Evolutionary conservation across 176 grass and related monocot species (phyloP), one percentile per base, ranked within the genome.

Genomic region (Lolium perenne): DNA sequence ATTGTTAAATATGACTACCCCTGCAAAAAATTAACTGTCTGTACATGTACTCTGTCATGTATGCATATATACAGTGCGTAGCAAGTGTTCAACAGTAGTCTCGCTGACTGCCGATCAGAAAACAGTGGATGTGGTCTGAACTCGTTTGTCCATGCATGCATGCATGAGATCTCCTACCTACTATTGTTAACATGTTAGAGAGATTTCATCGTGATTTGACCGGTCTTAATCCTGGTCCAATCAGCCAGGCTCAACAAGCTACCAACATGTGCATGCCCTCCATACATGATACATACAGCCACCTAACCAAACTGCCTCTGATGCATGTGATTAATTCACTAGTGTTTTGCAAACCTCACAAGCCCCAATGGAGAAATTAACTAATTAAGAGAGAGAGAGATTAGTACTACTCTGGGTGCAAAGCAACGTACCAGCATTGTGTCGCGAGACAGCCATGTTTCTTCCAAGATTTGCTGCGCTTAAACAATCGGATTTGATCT

Each of bases 341-440:
- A 35, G 32, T 35, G 32, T 14, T 51, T 14, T 51, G 49, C 35
- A 77, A 18, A 35, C 71, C 65, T 71, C 82, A 61, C n/a, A 32
- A 83, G 71, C 38, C 78, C 84, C 89, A n/a, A 79, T 55, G 43
- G 47, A 49, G 82, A 45, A 70, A 16, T 29, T 75, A 51, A 51
- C 13, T 26, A 16, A 13, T 63, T 8, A n/a, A 57, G 54, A 18
- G 32, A 17, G 20, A 29, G 32, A 35, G 32, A 49, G 21, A 23
- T 74, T 48, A 74, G 71, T 5, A 11, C 38, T 72, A 46, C 38
- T 17, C 72, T 15, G 72, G 72, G 72, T 32, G 23, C 72, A 75
- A 47, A 75, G 72, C 72, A 75, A 75, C 22, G 22, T 53, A 74
- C 21, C 22, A 7, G 70, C 45, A 74, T 74, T 23, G 45, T 26